These are phyloP conservation scores for Antrodiella citrinella DNA, from an alignment of 768 basidiomycete genomes.

Conservation along the genomic window DNA sequence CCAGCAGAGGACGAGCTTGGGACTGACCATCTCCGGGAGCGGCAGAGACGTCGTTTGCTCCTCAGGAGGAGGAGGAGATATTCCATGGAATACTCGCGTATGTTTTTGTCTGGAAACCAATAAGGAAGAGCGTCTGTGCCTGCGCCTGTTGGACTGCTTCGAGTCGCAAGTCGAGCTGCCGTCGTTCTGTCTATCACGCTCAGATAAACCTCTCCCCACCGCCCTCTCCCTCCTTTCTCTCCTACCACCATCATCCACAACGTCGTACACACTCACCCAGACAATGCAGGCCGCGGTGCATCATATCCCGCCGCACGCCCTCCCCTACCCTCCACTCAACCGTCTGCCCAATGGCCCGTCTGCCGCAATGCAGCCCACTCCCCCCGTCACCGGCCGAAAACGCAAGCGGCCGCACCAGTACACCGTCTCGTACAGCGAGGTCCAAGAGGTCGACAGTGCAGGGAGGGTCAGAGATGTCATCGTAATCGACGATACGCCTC, in stretches of 20 bases:
- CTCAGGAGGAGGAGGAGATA: no score
- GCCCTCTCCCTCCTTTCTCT: constrained; percentile 18
- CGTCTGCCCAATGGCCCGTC: constrained; percentile 33
- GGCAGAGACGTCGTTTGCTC: no score
- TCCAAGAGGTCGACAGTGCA: constrained; percentile 75
- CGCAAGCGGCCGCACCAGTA: constrained; percentile 76
- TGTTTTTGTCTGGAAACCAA: no score
- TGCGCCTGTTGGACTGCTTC: constrained; percentile 17
- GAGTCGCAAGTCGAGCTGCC: constrained; percentile 8
- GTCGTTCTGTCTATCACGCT: constrained; percentile 21
- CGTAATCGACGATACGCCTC: constrained; percentile 88
- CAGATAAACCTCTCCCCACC: constrained; percentile 15
- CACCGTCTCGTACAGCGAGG: constrained; percentile 82
- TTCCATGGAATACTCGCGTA: no score
- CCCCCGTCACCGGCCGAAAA: constrained; percentile 68
- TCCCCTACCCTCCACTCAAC: constrained; percentile 49
- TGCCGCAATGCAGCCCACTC: constrained; percentile 52
- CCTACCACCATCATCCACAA: constrained; percentile 44
- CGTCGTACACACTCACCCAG: constrained; percentile 39
- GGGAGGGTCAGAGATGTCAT: constrained; percentile 80
- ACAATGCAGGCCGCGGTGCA: constrained; percentile 73
- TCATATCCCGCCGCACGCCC: constrained; percentile 49
- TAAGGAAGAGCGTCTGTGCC: no score
- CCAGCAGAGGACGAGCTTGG: no score
- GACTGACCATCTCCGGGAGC: no score